These are phyloP conservation scores for Eucalyptus regnans DNA, from an alignment of 345 rosid species.

Conservation along the genomic window DNA sequence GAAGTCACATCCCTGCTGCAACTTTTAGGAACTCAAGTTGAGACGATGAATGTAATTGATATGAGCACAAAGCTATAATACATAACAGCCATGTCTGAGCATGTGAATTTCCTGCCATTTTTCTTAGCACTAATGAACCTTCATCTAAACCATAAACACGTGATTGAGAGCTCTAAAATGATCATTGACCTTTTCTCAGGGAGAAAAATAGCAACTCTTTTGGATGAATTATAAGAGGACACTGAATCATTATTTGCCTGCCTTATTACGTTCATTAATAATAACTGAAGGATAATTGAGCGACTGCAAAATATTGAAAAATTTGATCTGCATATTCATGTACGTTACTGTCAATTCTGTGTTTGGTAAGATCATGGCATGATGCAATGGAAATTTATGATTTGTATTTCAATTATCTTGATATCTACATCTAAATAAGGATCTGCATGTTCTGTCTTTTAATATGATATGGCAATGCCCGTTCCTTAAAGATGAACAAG, in stretches of 20 bases:
- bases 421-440: neutral
- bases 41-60: neutral
- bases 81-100: neutral
- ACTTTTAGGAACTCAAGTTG: neutral
- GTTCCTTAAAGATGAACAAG: neutral
- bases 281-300: neutral
- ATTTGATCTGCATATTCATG: neutral
- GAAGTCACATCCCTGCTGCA: neutral
- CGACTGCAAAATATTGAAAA: neutral
- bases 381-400: neutral
- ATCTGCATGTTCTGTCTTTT: no score
- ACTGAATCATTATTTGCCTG: neutral
- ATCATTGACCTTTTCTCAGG: neutral
- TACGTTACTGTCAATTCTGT: neutral
- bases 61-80: neutral
- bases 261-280: neutral
- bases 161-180: neutral
- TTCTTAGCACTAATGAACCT: neutral
- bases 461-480: accelerated
- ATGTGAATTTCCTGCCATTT: neutral
- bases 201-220: neutral
- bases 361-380: neutral
- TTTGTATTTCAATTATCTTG: neutral
- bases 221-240: neutral
- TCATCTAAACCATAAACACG: neutral